phyloP scores from a whole-genome alignment of 768 basidiomycete species.

The Daedalea quercina region DNA sequence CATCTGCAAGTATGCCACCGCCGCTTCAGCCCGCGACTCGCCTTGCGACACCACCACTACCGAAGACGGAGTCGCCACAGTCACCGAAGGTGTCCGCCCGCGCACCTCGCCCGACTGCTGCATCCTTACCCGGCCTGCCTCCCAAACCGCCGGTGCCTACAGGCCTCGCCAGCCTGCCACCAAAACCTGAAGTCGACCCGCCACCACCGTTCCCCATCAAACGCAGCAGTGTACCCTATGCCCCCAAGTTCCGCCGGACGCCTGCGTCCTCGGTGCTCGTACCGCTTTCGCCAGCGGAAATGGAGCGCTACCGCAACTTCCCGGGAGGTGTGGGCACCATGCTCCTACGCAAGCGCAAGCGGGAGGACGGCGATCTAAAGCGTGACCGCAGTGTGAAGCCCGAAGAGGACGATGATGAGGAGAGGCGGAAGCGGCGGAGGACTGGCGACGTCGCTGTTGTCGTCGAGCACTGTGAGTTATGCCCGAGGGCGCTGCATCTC shows the following conservation, averaged over 20 bases:
- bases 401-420: constrained; percentile 11
- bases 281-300: constrained; percentile 58
- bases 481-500: not conserved
- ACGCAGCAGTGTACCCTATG: constrained; percentile 44
- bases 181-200: constrained; percentile 7
- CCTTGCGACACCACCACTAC: not conserved
- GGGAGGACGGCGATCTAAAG: constrained; percentile 19
- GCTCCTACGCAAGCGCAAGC: constrained; percentile 49
- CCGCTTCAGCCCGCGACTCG: constrained; percentile 4
- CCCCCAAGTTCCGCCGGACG: constrained; percentile 54
- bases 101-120: not conserved
- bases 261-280: constrained; percentile 54
- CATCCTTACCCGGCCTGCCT: not conserved
- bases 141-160: not conserved
- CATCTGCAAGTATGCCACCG: constrained; percentile 8
- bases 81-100: not conserved
- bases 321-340: constrained; percentile 47
- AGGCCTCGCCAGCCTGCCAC: not conserved
- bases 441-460: constrained; percentile 68
- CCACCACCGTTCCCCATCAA: constrained; percentile 13
- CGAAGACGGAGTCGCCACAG: not conserved
- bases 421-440: constrained; percentile 21
- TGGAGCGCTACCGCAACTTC: constrained; percentile 50
- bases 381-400: not conserved
- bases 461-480: constrained; percentile 67